Percentiles rank a stretch among this genome's conserved stretches.
Conservation (phyloP, 1,284 basidiomycete species). For the Trichosporon asahii region DNA sequence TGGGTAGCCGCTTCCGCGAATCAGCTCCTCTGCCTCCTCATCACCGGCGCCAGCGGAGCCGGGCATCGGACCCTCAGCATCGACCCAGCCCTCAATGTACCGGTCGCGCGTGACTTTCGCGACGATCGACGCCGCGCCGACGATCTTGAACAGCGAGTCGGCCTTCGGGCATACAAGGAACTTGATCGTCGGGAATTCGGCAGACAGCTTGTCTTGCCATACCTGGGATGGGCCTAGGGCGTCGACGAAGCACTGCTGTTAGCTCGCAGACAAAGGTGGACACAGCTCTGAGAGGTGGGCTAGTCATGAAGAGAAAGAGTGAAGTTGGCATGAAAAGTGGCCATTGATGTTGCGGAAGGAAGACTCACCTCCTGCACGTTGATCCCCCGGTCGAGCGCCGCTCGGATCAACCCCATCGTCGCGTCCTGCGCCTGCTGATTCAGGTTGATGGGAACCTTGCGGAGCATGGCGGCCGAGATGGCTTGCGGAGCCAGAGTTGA, state of each 20-base stretch:
- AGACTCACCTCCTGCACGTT: constrained; percentile 69
- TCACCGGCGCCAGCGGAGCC: neutral
- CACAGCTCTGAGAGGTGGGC: too few relatives aligned
- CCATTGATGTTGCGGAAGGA: neutral
- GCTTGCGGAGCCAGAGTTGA: constrained; percentile 64
- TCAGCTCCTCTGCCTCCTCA: constrained; percentile 20
- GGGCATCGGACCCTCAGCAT: constrained; percentile 46
- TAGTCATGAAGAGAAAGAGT: neutral
- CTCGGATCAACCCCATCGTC: constrained; percentile 80
- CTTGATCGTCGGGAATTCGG: constrained; percentile 71
- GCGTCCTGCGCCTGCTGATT: constrained; percentile 91
- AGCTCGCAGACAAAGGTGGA: neutral
- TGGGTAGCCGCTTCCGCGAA: constrained; percentile 79
- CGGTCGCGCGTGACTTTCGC: constrained; percentile 92
- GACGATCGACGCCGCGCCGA: constrained; percentile 91
- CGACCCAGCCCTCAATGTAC: constrained; percentile 78
- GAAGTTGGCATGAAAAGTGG: too few relatives aligned
- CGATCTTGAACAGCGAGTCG: constrained; percentile 92
- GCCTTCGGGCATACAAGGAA: constrained; percentile 86
- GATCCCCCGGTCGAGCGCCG: constrained; percentile 75
- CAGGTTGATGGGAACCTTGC: constrained; percentile 76
- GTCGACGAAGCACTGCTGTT: constrained; percentile 81
- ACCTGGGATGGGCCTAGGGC: constrained; percentile 83
- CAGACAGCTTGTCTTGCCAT: constrained; percentile 76
- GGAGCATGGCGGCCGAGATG: constrained; percentile 88